Percentiles rank a stretch among this genome's conserved stretches.
These are phyloP conservation scores for Candida jianshihensis DNA, from an alignment of 805 yeast species.

Conservation along the genomic window DNA sequence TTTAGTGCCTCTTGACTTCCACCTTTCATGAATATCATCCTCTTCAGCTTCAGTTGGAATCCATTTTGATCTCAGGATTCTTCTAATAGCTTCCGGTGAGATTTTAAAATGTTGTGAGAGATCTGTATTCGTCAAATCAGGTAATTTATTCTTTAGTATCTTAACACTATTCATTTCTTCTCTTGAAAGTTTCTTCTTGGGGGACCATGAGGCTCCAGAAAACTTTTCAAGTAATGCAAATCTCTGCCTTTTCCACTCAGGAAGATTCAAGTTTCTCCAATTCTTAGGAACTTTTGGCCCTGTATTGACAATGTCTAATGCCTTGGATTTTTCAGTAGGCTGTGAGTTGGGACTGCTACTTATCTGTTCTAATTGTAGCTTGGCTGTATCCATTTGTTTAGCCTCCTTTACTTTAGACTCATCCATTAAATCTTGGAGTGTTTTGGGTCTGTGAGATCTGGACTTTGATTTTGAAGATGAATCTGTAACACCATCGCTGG, in stretches of 20 bases:
- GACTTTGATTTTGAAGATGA: no score
- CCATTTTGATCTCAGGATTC: conserved; percentile 77
- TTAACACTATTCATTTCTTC: conserved; percentile 63
- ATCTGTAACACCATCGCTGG: no score
- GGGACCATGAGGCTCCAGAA: conserved; percentile 55
- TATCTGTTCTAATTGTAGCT: no score
- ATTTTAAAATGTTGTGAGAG: conserved; percentile 59
- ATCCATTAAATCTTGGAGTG: conserved; percentile 1
- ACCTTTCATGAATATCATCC: conserved; percentile 39
- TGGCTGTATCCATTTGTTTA: background rate
- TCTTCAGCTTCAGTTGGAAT: conserved; percentile 53
- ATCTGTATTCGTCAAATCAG: conserved; percentile 52
- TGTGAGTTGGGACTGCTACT: no score
- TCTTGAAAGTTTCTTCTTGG: conserved; percentile 58
- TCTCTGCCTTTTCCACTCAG: conserved; percentile 68
- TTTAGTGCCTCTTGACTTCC: conserved; percentile 42
- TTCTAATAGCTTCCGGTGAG: conserved; percentile 76
- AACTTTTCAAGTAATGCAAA: conserved; percentile 57
- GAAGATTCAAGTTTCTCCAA: conserved; percentile 40
- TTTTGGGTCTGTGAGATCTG: conserved; percentile 3
- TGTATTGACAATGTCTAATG: conserved; percentile 8
- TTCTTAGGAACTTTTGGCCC: conserved; percentile 33
- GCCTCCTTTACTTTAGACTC: background rate
- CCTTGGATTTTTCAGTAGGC: conserved; percentile 10
- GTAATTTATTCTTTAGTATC: conserved; percentile 45